Evolutionary conservation across 768 basidiomycete species (phyloP), one percentile per base, ranked within the genome.

Genomic region (Fistulinella prunicolor): DNA sequence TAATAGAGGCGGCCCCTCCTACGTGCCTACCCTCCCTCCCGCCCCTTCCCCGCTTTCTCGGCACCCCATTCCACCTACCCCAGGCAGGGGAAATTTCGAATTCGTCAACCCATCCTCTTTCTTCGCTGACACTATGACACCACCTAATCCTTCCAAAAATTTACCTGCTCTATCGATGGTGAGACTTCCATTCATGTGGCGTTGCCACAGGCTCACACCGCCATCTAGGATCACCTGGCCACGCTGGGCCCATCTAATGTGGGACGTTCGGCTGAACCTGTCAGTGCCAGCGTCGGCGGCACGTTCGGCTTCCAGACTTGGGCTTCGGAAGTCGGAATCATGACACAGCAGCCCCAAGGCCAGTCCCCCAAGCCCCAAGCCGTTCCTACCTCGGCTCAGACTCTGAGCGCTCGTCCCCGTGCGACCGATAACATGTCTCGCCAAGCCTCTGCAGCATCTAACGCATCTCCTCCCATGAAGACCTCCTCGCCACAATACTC

Each of bases 81-180:
- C 62, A 0, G 45, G 44, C 2, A 61, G 50, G 38, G 53, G 30
- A 8, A 50, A 50, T 9, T 64, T 63, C n/a, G 62, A 63, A 44
- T 59, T 54, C 46, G 66, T 66, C 43, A 55, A 59, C 16, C 66
- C 65, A 4, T 53, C 61, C 0, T 62, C 66, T 9, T 58, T 66
- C 39, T 60, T 64, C 39, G 16, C 44, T 1, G 56, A 61, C 3
- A 29, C 51, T 7, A 40, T 46, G 21, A 60, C 64, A 0, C 59
- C 64, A 16, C 51, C 44, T 16, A 53, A 60, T 44, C 56, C 57
- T 8, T 16, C 49, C 0, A 68, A 59, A 62, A 64, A 62, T 38
- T 44, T 66, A 38, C 65, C 66, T 32, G 60, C 62, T 2, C 51
- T 66, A 22, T 59, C 65, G 28, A 68, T 66, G 62, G 65, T 66